phyloP scores from a whole-genome alignment of 2,329 filamentous ascomycete species.

The Diplodia intermedia region DNA sequence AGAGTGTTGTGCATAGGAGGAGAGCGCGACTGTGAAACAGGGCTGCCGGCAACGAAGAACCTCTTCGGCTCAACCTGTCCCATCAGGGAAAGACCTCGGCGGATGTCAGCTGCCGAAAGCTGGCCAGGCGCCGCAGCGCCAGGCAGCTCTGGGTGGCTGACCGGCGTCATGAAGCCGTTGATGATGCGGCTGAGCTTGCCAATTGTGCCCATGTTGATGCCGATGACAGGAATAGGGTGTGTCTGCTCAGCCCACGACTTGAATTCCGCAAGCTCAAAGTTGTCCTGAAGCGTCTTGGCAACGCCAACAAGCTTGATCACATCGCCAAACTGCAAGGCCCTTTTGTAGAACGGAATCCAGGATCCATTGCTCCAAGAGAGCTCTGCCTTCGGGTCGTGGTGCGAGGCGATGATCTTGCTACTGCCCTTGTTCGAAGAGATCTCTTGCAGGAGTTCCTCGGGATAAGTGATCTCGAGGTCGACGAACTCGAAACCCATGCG shows the following conservation, averaged over 20 bases:
- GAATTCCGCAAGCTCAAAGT: slow-evolving; percentile 84
- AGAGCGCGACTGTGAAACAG: slow-evolving; percentile 81
- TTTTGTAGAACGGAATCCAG: slow-evolving; percentile 90
- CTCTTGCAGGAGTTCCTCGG: slow-evolving; percentile 73
- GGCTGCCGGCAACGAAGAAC: slow-evolving; percentile 88
- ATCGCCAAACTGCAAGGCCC: slow-evolving; percentile 86
- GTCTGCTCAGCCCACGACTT: slow-evolving; percentile 74
- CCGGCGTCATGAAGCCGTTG: slow-evolving; percentile 93
- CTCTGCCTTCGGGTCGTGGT: slow-evolving; percentile 82
- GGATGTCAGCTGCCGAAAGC: slow-evolving; percentile 87
- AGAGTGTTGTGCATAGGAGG: slow-evolving; percentile 89
- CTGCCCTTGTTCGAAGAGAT: slow-evolving; percentile 73
- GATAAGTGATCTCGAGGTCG: slow-evolving; percentile 88
- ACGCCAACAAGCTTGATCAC: slow-evolving; percentile 92
- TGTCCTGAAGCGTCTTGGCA: slow-evolving; percentile 79
- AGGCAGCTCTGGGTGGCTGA: slow-evolving; percentile 86
- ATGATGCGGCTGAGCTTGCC: slow-evolving; percentile 90
- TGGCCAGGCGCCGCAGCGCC: slow-evolving; percentile 95
- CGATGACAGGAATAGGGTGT: slow-evolving; percentile 84
- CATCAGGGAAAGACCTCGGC: slow-evolving; percentile 76
- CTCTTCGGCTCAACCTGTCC: slow-evolving; percentile 77
- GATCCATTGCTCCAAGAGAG: slow-evolving; percentile 92
- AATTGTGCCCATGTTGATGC: slow-evolving; percentile 89
- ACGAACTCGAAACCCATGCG: slow-evolving; percentile 90
- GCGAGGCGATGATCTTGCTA: slow-evolving; percentile 89